Evolutionary conservation across 2,329 filamentous ascomycete genomes (phyloP).

Genomic region (Colletotrichum gloeosporioides): DNA sequence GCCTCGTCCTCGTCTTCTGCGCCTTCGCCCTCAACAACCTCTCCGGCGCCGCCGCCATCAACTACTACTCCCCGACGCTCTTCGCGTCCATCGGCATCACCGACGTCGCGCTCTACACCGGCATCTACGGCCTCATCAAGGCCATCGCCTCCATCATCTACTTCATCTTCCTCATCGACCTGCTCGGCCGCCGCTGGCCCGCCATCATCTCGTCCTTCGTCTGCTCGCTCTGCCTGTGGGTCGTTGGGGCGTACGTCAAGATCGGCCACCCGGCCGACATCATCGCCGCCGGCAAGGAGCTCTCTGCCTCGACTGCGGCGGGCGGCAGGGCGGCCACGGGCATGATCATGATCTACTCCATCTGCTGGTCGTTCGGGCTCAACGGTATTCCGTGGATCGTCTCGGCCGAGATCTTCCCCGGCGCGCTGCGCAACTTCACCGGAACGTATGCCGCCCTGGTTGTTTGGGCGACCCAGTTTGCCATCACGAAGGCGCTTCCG

Average conservation of each 20-base stretch:
- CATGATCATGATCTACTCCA: slow-evolving; percentile 59
- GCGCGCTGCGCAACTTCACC: slow-evolving; percentile 45
- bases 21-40: slow-evolving; percentile 45
- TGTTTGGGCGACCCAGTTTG: slow-evolving; percentile 47
- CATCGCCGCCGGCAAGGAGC: slow-evolving; percentile 45
- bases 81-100: slow-evolving; percentile 50
- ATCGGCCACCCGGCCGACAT: slow-evolving; percentile 52
- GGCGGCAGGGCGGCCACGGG: slow-evolving; percentile 59
- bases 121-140: slow-evolving; percentile 55
- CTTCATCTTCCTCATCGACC: slow-evolving; percentile 43
- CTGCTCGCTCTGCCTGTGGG: slow-evolving; percentile 54
- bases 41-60: slow-evolving; percentile 49
- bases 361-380: slow-evolving; percentile 51
- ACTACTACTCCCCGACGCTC: slow-evolving; percentile 48
- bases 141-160: slow-evolving; percentile 46
- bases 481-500: slow-evolving; percentile 47
- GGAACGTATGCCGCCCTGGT: slow-evolving; percentile 44
- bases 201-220: slow-evolving; percentile 54
- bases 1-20: slow-evolving; percentile 40
- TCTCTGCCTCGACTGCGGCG: slow-evolving; percentile 44
- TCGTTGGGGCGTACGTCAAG: slow-evolving; percentile 59
- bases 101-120: slow-evolving; percentile 50
- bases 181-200: slow-evolving; percentile 42
- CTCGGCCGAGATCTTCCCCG: slow-evolving; percentile 49
- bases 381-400: slow-evolving; percentile 53